These are phyloP conservation scores for Pichia cephalocereana DNA, from an alignment of 805 yeast genomes.

Conservation along the genomic window DNA sequence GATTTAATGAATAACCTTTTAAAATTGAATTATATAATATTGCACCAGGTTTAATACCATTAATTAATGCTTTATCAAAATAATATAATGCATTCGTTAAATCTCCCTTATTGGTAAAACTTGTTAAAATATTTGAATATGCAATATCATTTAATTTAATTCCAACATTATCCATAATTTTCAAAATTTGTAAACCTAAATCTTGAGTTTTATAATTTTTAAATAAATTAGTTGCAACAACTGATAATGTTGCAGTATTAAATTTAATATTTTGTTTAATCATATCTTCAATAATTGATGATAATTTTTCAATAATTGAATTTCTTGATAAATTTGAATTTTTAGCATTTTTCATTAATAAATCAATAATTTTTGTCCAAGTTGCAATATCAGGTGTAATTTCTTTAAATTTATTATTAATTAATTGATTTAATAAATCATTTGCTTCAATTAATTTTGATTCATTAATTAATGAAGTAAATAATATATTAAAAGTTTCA, in stretches of 20 bases:
- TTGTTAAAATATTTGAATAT: constrained; percentile 38
- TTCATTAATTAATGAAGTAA: constrained; percentile 32
- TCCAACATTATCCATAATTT: constrained; percentile 28
- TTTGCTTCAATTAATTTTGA: constrained; percentile 37
- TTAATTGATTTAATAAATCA: constrained; percentile 40
- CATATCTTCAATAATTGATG: constrained; percentile 30
- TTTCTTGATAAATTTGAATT: constrained; percentile 31
- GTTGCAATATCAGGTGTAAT: constrained; percentile 54
- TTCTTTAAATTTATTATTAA: constrained; percentile 16
- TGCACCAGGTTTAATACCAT: constrained; percentile 28
- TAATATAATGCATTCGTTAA: constrained; percentile 32
- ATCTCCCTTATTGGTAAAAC: constrained; percentile 38
- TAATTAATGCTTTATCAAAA: constrained; percentile 27
- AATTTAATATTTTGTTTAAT: constrained; percentile 25
- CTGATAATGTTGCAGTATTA: constrained; percentile 39
- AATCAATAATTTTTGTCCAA: constrained; percentile 49
- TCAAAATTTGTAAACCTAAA: constrained; percentile 44
- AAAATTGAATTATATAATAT: constrained; percentile 39
- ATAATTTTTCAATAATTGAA: constrained; percentile 22
- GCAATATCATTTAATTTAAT: constrained; percentile 28
- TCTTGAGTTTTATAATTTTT: constrained; percentile 36
- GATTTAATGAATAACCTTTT: constrained; percentile 36
- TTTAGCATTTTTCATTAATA: constrained; percentile 41
- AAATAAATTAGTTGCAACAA: constrained; percentile 46
- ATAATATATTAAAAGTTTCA: constrained; percentile 42